Evolutionary conservation across 2,329 filamentous ascomycete genomes (phyloP).

Genomic region (Dothideomycetidae sp.): DNA sequence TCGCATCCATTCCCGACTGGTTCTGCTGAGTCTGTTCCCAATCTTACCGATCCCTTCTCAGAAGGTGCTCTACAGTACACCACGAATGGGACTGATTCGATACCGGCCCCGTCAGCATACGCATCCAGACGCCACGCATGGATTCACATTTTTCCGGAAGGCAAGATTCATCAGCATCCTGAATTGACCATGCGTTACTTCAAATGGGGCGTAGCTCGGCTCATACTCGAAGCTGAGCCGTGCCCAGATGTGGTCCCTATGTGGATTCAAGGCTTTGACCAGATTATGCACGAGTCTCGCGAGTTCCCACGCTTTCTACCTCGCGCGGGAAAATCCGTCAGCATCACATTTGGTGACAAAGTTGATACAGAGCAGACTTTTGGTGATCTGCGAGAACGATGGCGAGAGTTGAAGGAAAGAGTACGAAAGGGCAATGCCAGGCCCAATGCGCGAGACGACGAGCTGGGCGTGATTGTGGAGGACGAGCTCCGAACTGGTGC

Average conservation of each 20-base stretch:
- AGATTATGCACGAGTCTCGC: slow-evolving; percentile 76
- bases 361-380: slow-evolving; percentile 62
- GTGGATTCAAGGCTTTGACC: slow-evolving; percentile 81
- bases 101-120: slow-evolving; percentile 59
- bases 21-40: slow-evolving; percentile 9
- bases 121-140: slow-evolving; percentile 57
- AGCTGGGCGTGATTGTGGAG: slow-evolving; percentile 47
- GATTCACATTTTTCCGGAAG: slow-evolving; percentile 95
- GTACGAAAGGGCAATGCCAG: slow-evolving; percentile 32
- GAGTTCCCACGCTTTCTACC: slow-evolving; percentile 69
- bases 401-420: slow-evolving; percentile 51
- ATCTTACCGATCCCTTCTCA: slow-evolving; percentile 41
- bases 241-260: slow-evolving; percentile 83
- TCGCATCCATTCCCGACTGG: slow-evolving; percentile 8
- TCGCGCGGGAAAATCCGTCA: slow-evolving; percentile 54
- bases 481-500: slow-evolving; percentile 51
- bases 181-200: slow-evolving; percentile 79
- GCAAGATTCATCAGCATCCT: slow-evolving; percentile 78
- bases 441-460: slow-evolving; percentile 20
- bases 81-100: slow-evolving; percentile 51
- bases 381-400: slow-evolving; percentile 59
- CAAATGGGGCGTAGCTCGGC: slow-evolving; percentile 87
- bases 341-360: slow-evolving; percentile 64
- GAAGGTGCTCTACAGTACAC: slow-evolving; percentile 43
- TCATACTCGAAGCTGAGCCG: slow-evolving; percentile 80